Conservation (phyloP, 768 basidiomycete species). For the Suillus fuscotomentosus region DNA sequence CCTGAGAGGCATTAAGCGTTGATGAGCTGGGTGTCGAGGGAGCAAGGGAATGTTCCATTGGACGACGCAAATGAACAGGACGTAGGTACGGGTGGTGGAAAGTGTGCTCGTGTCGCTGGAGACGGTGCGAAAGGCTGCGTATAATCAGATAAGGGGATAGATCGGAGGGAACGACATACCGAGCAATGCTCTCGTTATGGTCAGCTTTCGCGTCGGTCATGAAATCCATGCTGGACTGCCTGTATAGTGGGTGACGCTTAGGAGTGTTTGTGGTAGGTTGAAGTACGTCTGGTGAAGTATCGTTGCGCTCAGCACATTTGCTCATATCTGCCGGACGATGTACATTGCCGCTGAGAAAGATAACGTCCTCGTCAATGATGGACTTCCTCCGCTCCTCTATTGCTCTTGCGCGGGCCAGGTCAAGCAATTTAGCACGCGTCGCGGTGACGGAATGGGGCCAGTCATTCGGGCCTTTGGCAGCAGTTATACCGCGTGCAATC, state of each 20-base stretch:
- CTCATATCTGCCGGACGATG: constrained; percentile 2
- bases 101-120: constrained; percentile 3
- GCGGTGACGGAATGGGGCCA: constrained; percentile 85
- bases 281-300: constrained; percentile 37
- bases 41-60: not conserved
- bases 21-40: not conserved
- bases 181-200: constrained; percentile 51
- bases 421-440: constrained; percentile 80
- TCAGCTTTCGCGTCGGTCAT: constrained; percentile 50
- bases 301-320: constrained; percentile 7
- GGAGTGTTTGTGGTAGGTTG: constrained; percentile 50
- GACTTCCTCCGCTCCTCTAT: constrained; percentile 48
- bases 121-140: not conserved
- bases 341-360: constrained; percentile 10
- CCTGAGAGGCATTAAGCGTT: not conserved
- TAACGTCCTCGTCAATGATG: constrained; percentile 47
- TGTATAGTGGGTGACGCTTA: constrained; percentile 59
- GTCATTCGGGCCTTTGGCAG: constrained; percentile 72
- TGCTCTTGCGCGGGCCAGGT: constrained; percentile 67
- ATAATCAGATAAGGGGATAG: constrained; percentile 8
- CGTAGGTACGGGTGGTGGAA: constrained; percentile 2
- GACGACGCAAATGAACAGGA: not conserved
- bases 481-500: constrained; percentile 73
- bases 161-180: constrained; percentile 44
- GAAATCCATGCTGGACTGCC: constrained; percentile 89